Conservation (phyloP, 139 green algal genomes). For the Medakamo hakoo region DNA sequence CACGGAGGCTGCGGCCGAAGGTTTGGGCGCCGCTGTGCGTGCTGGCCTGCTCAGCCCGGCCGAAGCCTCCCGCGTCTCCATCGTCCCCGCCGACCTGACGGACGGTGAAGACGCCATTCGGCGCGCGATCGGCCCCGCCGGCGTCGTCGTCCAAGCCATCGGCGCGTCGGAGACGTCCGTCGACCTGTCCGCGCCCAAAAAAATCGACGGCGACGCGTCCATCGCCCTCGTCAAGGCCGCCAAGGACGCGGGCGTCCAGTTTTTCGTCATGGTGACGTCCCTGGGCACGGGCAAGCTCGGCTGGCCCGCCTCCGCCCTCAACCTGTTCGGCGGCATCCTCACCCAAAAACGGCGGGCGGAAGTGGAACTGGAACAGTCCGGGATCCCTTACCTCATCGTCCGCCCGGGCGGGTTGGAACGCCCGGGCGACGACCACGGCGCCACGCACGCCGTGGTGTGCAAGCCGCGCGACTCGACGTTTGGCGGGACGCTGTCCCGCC, state of each 20-base stretch:
- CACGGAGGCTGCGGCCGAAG: slow-evolving; percentile 30
- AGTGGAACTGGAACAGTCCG: slow-evolving; percentile 53
- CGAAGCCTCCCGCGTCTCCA: slow-evolving; percentile 18
- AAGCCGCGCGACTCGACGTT: slow-evolving; percentile 47
- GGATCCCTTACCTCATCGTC: slow-evolving; percentile 77
- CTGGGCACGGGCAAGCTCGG: slow-evolving; percentile 78
- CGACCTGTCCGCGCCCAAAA: slow-evolving; percentile 34
- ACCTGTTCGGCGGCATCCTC: slow-evolving; percentile 81
- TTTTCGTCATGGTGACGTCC: slow-evolving; percentile 71
- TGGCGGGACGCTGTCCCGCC: slow-evolving; percentile 61
- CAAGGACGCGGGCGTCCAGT: slow-evolving; percentile 31
- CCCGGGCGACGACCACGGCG: slow-evolving; percentile 72
- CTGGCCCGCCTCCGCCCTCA: slow-evolving; percentile 48
- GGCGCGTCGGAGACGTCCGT: slow-evolving; percentile 51
- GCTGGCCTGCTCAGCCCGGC: slow-evolving; percentile 22
- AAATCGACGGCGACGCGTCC: slow-evolving; percentile 56
- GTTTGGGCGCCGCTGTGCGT: slow-evolving; percentile 1
- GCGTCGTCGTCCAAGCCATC: slow-evolving; percentile 56
- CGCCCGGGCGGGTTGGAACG: slow-evolving; percentile 80
- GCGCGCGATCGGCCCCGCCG: slow-evolving; percentile 44
- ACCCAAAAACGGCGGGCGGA: slow-evolving; percentile 70
- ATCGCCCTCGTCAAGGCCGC: slow-evolving; percentile 49
- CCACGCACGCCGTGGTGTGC: slow-evolving; percentile 72
- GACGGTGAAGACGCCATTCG: slow-evolving; percentile 32
- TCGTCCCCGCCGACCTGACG: slow-evolving; percentile 51